Conservation (phyloP, 2,329 filamentous ascomycete species). For the Colletotrichum sp. region DNA sequence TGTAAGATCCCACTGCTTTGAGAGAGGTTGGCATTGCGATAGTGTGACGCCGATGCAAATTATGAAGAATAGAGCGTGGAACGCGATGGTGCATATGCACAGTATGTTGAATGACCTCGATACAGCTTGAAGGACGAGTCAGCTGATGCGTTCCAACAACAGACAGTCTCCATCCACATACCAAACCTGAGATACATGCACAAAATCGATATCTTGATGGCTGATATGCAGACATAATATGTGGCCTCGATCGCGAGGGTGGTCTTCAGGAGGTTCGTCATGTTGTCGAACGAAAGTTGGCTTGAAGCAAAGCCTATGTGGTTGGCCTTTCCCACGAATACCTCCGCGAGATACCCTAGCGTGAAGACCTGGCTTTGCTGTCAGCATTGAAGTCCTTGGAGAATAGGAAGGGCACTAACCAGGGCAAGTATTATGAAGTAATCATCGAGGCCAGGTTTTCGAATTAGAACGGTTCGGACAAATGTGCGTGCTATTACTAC, state of each 20-base stretch:
- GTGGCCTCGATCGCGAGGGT: constrained; percentile 42
- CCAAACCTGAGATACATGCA: constrained; percentile 51
- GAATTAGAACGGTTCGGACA: constrained; percentile 18
- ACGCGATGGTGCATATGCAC: constrained; percentile 37
- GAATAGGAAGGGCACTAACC: background rate
- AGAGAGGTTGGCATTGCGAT: constrained; percentile 45
- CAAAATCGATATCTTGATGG: constrained; percentile 49
- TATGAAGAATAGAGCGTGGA: constrained; percentile 45
- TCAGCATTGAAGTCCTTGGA: background rate
- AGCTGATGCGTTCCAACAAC: background rate
- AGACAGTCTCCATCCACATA: constrained; percentile 22
- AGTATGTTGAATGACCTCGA: constrained; percentile 30
- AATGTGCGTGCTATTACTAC: constrained; percentile 20
- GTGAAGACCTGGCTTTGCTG: background rate
- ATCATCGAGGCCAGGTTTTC: constrained; percentile 26
- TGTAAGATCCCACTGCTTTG: constrained; percentile 45
- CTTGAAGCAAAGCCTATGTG: constrained; percentile 23
- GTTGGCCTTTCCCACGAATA: constrained; percentile 23
- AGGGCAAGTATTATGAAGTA: constrained; percentile 21
- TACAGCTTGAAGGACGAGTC: constrained; percentile 13
- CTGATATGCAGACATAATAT: constrained; percentile 43
- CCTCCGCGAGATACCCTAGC: constrained; percentile 23
- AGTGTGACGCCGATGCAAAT: constrained; percentile 42
- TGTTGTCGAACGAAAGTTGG: constrained; percentile 22
- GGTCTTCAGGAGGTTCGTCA: constrained; percentile 27